Evolutionary conservation across 2,329 filamentous ascomycete species (phyloP).

Genomic region (Apiospora saccharicola): DNA sequence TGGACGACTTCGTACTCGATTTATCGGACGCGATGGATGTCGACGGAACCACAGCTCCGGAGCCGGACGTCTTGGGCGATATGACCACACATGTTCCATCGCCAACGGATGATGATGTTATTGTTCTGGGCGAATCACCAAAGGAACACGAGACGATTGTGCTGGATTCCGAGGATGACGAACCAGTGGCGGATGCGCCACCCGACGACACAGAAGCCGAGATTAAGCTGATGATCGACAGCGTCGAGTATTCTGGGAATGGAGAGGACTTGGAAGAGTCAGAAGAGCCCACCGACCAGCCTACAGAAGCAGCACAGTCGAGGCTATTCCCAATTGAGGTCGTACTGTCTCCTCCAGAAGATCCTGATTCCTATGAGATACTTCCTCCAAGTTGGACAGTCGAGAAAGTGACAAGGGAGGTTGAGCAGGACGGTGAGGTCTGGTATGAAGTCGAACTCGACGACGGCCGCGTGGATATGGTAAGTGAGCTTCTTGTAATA

Average conservation of each 20-base stretch:
- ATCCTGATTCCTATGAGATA: constrained; percentile 37
- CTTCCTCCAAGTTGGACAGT: constrained; percentile 47
- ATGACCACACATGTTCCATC: background rate
- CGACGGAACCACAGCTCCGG: background rate
- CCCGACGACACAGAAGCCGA: background rate
- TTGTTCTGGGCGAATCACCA: background rate
- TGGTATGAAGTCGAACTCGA: constrained; percentile 53
- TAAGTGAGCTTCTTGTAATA: constrained; percentile 46
- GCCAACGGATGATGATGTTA: background rate
- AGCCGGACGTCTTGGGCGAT: background rate
- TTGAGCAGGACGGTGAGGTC: constrained; percentile 35
- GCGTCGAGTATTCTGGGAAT: background rate
- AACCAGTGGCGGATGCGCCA: background rate
- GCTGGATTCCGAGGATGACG: background rate
- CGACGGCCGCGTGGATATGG: constrained; percentile 53
- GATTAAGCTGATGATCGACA: background rate
- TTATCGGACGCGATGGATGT: background rate
- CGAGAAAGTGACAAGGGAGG: constrained; percentile 45
- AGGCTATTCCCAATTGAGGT: constrained; percentile 39
- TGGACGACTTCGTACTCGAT: background rate
- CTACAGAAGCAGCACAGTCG: constrained; percentile 8
- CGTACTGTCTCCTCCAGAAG: constrained; percentile 36
- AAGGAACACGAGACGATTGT: background rate
- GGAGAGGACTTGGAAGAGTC: background rate
- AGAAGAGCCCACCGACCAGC: background rate